Conservation (phyloP, 192 early-diverging fungal species). For the Ambispora gerdemannii region DNA sequence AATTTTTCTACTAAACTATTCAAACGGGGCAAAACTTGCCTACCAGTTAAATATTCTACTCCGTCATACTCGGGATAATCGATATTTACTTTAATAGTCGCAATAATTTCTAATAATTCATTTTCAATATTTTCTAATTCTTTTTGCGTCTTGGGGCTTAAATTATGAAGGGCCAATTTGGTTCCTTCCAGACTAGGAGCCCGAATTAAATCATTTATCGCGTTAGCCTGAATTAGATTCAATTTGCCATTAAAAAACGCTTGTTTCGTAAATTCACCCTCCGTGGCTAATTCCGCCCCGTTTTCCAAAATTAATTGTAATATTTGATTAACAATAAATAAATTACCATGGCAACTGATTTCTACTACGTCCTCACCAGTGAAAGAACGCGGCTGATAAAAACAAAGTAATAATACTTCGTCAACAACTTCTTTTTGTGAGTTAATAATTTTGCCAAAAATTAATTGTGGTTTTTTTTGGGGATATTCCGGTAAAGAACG, state of each 20-base stretch:
- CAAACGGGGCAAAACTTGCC: neutral
- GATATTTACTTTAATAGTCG: constrained; percentile 10
- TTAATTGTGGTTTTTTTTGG: constrained; percentile 4
- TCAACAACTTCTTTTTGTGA: constrained; percentile 8
- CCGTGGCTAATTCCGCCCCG: constrained; percentile 5
- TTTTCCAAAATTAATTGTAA: constrained; percentile 17
- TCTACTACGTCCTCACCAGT: neutral
- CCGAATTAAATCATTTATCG: constrained; percentile 13
- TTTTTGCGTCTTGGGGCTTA: constrained; percentile 1
- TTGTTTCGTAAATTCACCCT: neutral
- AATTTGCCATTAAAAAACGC: constrained; percentile 14
- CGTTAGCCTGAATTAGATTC: constrained; percentile 2
- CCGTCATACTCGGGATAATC: constrained; percentile 7
- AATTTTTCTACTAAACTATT: neutral
- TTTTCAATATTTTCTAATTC: constrained; percentile 14
- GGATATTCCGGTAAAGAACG: neutral
- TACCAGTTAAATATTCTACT: constrained; percentile 16
- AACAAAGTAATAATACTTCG: neutral
- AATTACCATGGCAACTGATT: constrained; percentile 4
- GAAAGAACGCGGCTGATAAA: constrained; percentile 1
- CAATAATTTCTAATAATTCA: constrained; percentile 21
- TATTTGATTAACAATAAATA: constrained; percentile 8
- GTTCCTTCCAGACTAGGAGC: neutral
- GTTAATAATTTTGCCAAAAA: constrained; percentile 9
- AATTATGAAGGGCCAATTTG: constrained; percentile 16